Evolutionary conservation across 2,329 filamentous ascomycete genomes (phyloP).

Genomic region (Myriosclerotinia curreyana): DNA sequence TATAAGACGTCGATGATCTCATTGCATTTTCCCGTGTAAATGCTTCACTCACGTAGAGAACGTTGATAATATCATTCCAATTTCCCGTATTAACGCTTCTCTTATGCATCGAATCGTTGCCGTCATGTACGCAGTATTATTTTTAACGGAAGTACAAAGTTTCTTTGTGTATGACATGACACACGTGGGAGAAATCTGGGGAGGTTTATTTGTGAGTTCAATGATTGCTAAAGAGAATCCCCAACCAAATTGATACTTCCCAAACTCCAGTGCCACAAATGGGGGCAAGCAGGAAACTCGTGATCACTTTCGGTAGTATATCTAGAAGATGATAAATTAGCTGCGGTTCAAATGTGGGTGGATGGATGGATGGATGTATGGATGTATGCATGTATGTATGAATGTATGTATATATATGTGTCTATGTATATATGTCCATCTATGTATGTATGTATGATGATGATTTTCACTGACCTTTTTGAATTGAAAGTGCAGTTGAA

Average conservation of each 20-base stretch:
- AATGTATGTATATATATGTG: too few species aligned
- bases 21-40: constrained; percentile 8
- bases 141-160: constrained; percentile 26
- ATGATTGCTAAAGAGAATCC: constrained; percentile 28
- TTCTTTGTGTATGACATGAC: constrained; percentile 26
- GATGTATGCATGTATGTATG: too few species aligned
- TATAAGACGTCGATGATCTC: constrained; percentile 7
- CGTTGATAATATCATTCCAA: constrained; percentile 11
- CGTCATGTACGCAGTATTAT: constrained; percentile 21
- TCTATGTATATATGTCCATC: too few species aligned
- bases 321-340: constrained; percentile 40
- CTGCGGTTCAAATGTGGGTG: constrained; percentile 20
- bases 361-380: too few species aligned
- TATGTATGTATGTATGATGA: constrained; percentile 6
- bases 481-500: constrained; percentile 97
- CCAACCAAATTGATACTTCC: constrained; percentile 28
- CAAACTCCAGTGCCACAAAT: constrained; percentile 8
- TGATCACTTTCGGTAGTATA: constrained; percentile 54
- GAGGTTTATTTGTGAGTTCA: constrained; percentile 30
- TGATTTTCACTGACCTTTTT: constrained; percentile 69
- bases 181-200: constrained; percentile 30
- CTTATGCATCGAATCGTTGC: constrained; percentile 24
- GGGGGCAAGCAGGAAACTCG: constrained; percentile 15
- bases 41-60: constrained; percentile 3
- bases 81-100: constrained; percentile 11